Evolutionary conservation across 2,329 filamentous ascomycete genomes (phyloP).

Genomic region (Aureobasidium vineae): DNA sequence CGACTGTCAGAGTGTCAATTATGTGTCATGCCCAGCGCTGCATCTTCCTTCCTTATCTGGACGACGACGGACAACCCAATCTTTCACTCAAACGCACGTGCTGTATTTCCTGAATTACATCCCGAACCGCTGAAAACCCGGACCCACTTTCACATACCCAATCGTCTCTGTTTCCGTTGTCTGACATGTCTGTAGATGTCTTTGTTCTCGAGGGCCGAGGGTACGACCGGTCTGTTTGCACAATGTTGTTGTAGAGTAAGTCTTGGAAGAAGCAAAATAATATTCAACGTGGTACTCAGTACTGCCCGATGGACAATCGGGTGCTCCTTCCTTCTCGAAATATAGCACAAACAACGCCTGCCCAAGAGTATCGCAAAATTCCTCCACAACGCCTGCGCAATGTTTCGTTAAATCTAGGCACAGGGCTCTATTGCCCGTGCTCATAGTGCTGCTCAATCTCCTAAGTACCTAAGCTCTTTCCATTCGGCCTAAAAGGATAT

Average conservation of each 20-base stretch:
- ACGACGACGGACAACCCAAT: not conserved
- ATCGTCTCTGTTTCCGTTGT: not conserved
- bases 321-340: slow-evolving; percentile 4
- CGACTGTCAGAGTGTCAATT: not conserved
- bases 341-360: slow-evolving; percentile 10
- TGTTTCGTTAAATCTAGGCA: slow-evolving; percentile 25
- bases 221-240: not conserved
- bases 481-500: slow-evolving; percentile 20
- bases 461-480: slow-evolving; percentile 7
- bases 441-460: slow-evolving; percentile 9
- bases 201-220: not conserved
- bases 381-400: slow-evolving; percentile 25
- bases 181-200: not conserved
- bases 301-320: not conserved
- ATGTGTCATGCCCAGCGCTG: slow-evolving; percentile 21
- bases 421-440: not conserved
- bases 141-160: slow-evolving; percentile 15
- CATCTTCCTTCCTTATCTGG: slow-evolving; percentile 24
- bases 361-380: not conserved
- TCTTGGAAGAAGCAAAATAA: not conserved
- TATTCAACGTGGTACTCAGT: slow-evolving; percentile 7
- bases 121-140: not conserved
- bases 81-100: slow-evolving; percentile 7
- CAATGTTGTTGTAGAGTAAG: not conserved
- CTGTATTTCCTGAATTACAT: slow-evolving; percentile 3